These are phyloP conservation scores for Phallus indusiatus DNA, from an alignment of 768 basidiomycete species.

Conservation along the genomic window DNA sequence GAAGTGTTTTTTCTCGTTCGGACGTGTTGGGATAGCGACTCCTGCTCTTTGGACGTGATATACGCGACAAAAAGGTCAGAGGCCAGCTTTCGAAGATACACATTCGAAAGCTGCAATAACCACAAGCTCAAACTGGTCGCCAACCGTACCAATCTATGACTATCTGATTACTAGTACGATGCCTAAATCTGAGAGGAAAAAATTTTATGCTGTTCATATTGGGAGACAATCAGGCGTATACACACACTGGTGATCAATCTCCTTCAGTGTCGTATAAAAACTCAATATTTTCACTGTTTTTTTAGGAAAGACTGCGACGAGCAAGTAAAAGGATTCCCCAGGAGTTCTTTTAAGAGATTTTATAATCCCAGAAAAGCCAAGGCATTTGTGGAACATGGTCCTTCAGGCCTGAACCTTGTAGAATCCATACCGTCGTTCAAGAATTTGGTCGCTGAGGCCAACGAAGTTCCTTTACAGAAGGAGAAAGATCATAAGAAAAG, in stretches of 20 bases:
- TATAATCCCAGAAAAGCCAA: conserved; percentile 43
- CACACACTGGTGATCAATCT: conserved; percentile 47
- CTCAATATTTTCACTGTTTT: neutral
- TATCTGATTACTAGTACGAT: conserved; percentile 18
- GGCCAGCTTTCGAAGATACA: too few relatives aligned
- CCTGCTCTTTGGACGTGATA: too few relatives aligned
- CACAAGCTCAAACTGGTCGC: too few relatives aligned
- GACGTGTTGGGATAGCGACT: too few relatives aligned
- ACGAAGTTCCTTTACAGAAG: neutral
- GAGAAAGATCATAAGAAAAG: neutral
- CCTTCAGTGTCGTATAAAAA: neutral
- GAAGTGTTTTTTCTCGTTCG: too few relatives aligned
- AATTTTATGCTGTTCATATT: conserved; percentile 64
- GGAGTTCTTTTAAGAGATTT: conserved; percentile 64
- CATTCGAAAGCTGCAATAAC: too few relatives aligned
- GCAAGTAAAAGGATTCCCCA: conserved; percentile 56
- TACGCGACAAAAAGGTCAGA: too few relatives aligned
- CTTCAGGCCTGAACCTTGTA: neutral
- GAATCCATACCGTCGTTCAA: neutral
- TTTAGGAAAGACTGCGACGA: conserved; percentile 60
- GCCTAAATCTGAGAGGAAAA: conserved; percentile 33
- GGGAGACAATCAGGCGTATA: conserved; percentile 63
- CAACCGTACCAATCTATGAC: too few relatives aligned
- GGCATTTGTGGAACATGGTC: conserved; percentile 31
- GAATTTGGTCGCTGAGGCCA: neutral